Percentiles rank a stretch among this genome's conserved stretches.
Conservation (phyloP, 805 yeast genomes). For the Starmerella asiatica region DNA sequence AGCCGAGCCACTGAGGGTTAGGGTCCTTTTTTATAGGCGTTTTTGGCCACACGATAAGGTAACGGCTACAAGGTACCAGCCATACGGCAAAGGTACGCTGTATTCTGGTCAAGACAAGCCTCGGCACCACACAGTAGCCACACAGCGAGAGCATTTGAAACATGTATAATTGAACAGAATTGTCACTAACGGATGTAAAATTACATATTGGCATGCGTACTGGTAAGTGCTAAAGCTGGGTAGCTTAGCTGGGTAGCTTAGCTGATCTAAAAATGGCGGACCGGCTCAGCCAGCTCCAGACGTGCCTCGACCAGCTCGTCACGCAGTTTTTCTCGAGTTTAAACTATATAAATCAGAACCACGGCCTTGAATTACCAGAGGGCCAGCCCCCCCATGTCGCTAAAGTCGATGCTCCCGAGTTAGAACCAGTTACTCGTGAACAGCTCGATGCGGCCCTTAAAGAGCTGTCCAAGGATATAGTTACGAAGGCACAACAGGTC, state of each 20-base stretch:
- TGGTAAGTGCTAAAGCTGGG: neutral
- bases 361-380: slow-evolving; percentile 38
- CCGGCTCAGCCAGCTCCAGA: slow-evolving; percentile 76
- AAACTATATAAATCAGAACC: slow-evolving; percentile 49
- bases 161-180: no score
- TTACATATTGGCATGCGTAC: no score
- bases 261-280: slow-evolving; percentile 31
- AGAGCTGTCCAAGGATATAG: slow-evolving; percentile 74
- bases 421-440: slow-evolving; percentile 19
- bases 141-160: no score
- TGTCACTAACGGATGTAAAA: no score
- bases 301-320: slow-evolving; percentile 57
- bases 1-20: no score
- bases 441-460: slow-evolving; percentile 35
- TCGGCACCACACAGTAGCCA: no score
- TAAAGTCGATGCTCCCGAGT: slow-evolving; percentile 47
- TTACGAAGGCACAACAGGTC: slow-evolving; percentile 75
- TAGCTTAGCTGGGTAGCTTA: no score
- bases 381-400: slow-evolving; percentile 31
- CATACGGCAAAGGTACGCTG: no score
- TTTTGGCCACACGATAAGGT: no score
- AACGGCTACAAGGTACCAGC: no score
- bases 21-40: no score
- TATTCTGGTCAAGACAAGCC: no score
- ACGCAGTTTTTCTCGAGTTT: slow-evolving; percentile 29